phyloP scores from a whole-genome alignment of 306 rosid species.

The Prunus fruticosa region DNA sequence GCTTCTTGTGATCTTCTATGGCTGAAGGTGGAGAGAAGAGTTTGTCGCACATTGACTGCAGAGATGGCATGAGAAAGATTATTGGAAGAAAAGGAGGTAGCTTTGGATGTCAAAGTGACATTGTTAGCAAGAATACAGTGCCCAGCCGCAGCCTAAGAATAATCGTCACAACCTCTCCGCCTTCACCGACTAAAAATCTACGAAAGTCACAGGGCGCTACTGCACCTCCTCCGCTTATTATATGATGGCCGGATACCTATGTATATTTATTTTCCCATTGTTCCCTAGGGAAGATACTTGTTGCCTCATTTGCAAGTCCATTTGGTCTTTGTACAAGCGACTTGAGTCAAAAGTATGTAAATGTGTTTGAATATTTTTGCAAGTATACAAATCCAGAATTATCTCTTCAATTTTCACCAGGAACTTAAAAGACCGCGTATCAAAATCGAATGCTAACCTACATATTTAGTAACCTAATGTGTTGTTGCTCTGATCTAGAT shows the following conservation, averaged over 20 bases:
- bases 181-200: conserved; percentile 25
- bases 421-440: not conserved
- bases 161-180: conserved; percentile 16
- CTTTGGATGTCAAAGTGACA: conserved; percentile 2
- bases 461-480: no score
- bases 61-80: conserved; percentile 2
- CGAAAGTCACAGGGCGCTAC: not conserved
- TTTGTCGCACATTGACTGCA: not conserved
- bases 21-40: conserved; percentile 11
- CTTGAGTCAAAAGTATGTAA: not conserved
- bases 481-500: no score
- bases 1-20: not conserved
- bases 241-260: not conserved
- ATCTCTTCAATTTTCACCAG: not conserved
- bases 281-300: not conserved
- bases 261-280: not conserved
- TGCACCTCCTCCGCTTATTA: conserved; percentile 8
- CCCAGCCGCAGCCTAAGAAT: conserved; percentile 7
- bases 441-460: no score
- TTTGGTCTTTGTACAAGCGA: not conserved
- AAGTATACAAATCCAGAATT: not conserved
- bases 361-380: not conserved
- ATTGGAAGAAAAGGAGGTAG: conserved; percentile 4
- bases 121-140: not conserved
- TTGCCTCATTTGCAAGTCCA: conserved; percentile 5